Evolutionary conservation across 2,329 filamentous ascomycete genomes (phyloP), one percentile per base, ranked within the genome.

Genomic region (Cladosporium velox): DNA sequence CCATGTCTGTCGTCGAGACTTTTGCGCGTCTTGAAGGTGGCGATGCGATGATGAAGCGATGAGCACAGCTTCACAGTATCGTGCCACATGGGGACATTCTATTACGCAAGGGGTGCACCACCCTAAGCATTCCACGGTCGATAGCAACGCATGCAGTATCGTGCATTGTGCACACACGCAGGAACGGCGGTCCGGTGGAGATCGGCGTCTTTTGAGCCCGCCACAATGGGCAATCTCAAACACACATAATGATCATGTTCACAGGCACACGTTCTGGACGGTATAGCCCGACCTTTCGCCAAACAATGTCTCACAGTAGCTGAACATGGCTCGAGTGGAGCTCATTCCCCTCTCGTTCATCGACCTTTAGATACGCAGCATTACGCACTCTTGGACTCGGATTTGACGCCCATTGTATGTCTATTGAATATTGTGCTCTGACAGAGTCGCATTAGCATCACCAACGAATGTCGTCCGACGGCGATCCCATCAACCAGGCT

Each of bases 291-390:
- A 62, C 59, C 18, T 54, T 32, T 52, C 35, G 30, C 44, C 30
- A 62, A 62, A 54, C 47, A 62, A 26, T 62, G 59, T 62, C 59
- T 62, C 28, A 62, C 44, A 10, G 24, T 30, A 54, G 26, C 4
- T 32, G 30, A 51, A 30, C n/a, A 59, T 59, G 57, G 57, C 57
- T 47, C 34, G 38, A 6, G 57, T 47, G 38, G 24, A 47, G 57
- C 24, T 30, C 2, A 14, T 8, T 59, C 57, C 57, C 26, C 28
- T 59, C 57, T 12, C 2, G 24, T 28, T 52, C 49, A 26, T 52
- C 55, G 34, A 41, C 34, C 11, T 58, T 26, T 28, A 58, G 55
- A 58, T 58, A 41, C 12, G 24, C 32, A 38, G 32, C 24, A 58
- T 8, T 6, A 55, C 28, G 30, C 52, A 15, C 38, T 59, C 57